A percentile compares a stretch with the other conserved stretches of the same genome.
Evolutionary conservation across 2,329 filamentous ascomycete genomes (phyloP).

Genomic region (Colletotrichum lentis): DNA sequence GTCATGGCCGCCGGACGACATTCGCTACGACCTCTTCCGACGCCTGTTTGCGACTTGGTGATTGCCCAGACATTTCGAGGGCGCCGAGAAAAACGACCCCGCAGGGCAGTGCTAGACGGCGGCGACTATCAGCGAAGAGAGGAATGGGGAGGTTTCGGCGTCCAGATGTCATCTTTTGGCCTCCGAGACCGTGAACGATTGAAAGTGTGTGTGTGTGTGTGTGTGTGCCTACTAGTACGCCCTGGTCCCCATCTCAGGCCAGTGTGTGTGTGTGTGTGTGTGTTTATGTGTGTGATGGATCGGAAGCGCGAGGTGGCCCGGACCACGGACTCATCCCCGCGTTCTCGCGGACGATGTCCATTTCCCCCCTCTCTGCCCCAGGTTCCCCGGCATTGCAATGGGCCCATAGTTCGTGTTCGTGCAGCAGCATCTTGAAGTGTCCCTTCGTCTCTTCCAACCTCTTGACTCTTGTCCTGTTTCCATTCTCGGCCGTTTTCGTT

Average conservation of each 20-base stretch:
- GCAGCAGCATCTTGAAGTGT: slow-evolving; percentile 3
- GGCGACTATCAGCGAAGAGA: slow-evolving; percentile 21
- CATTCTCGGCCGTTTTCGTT: slow-evolving; percentile 2
- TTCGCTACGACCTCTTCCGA: slow-evolving; percentile 15
- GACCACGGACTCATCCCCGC: slow-evolving; percentile 8
- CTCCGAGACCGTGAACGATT: slow-evolving; percentile 26
- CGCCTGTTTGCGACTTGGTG: neutral
- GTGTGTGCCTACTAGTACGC: neutral
- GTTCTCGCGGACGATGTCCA: slow-evolving; percentile 19
- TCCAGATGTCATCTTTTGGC: slow-evolving; percentile 29
- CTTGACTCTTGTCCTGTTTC: slow-evolving; percentile 9
- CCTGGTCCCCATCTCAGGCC: neutral
- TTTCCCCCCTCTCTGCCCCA: slow-evolving; percentile 26
- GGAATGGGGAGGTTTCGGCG: slow-evolving; percentile 29
- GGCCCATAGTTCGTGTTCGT: slow-evolving; percentile 20
- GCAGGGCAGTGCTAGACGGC: slow-evolving; percentile 35
- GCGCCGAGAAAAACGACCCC: slow-evolving; percentile 34
- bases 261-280: neutral
- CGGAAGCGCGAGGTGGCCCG: neutral
- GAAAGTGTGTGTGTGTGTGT: too few species aligned
- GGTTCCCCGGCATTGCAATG: slow-evolving; percentile 17
- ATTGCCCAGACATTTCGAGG: slow-evolving; percentile 29
- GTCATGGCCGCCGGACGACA: neutral
- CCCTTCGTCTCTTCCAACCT: neutral
- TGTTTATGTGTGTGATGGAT: neutral